Conservation (phyloP, 352 stramenopile species). For the Phytopythium sindhum region DNA sequence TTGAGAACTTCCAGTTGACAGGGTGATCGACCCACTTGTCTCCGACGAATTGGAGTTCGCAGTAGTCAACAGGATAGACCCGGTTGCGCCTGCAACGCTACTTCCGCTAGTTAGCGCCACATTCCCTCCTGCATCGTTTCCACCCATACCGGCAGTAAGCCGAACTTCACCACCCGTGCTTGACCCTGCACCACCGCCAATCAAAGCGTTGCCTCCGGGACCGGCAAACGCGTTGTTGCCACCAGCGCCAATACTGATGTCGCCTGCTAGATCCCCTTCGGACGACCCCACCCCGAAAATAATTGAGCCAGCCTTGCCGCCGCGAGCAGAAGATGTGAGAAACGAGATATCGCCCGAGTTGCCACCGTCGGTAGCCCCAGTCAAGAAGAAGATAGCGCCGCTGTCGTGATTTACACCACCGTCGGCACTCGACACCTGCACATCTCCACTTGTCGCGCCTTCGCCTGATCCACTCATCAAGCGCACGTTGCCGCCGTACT, state of each 20-base stretch:
- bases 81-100: conserved; percentile 18
- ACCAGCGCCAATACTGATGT: conserved; percentile 11
- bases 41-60: conserved; percentile 19
- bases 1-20: conserved; percentile 25
- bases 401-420: conserved; percentile 18
- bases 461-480: conserved; percentile 25
- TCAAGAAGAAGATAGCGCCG: conserved; percentile 25
- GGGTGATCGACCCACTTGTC: conserved; percentile 23
- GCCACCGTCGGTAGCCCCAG: conserved; percentile 23
- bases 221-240: conserved; percentile 2
- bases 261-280: conserved; percentile 8
- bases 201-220: conserved; percentile 13
- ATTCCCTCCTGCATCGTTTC: conserved; percentile 14
- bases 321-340: conserved; percentile 15
- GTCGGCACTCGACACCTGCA: conserved; percentile 25
- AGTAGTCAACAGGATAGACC: conserved; percentile 21
- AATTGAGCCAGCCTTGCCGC: conserved; percentile 22
- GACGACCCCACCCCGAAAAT: conserved; percentile 20
- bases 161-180: conserved; percentile 15
- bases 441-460: conserved; percentile 25
- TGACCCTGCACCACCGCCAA: conserved; percentile 14
- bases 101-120: conserved; percentile 21
- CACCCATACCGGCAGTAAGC: conserved; percentile 16
- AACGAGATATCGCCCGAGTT: conserved; percentile 31
- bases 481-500: conserved; percentile 20